Base-by-base conservation (phyloP, 2,329 filamentous ascomycete species). In the Colletotrichum trifolii region DNA sequence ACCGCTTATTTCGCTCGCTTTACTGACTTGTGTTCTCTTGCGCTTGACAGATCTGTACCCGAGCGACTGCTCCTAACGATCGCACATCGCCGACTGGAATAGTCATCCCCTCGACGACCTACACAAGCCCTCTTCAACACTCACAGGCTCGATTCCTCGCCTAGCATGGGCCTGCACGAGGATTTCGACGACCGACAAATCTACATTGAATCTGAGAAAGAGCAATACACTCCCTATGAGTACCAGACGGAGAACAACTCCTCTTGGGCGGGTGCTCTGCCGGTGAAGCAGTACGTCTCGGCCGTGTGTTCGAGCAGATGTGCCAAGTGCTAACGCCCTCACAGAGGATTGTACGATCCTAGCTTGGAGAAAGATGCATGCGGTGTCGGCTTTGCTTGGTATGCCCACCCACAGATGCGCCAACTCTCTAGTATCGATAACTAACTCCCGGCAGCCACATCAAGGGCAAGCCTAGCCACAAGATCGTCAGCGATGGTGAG, bases 371-470 rank as follows among this genome's bases (percentile, higher is more conserved):
- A 98, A 81, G 96, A 99, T 94, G 94, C 96, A 72, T 99, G 96
- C 77, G 96, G 96, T 92, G 96, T 99, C 75, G 96, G 96, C 78
- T 99, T 99, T 81, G 93, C 95, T 81, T 97, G 95, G 93, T 96
- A 85, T 83, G 89, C 74, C 35, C n/a, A 17, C 74, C 35, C n/a
- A 17, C 9, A 13, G 34, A 8, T 15, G 8, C 43, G 15, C 25
- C 15, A 33, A 10, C 11, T 33, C 15, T 8, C 15, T 46, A 4
- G 43, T 34, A 12, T 64, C 70, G 58, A 47, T 3, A 12, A 53
- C 71, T 75, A 62, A 74, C 66, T 65, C 59, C 15, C 59, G 64
- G 65, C 72, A 96, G 93, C 83, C 92, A 98, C 80, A 98, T 98
- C 81, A 98, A 98, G 85, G 96, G 96, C 84, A 91, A 92, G 80